phyloP scores from a whole-genome alignment of 2,329 filamentous ascomycete genomes.

The Sclerotinia glacialis region DNA sequence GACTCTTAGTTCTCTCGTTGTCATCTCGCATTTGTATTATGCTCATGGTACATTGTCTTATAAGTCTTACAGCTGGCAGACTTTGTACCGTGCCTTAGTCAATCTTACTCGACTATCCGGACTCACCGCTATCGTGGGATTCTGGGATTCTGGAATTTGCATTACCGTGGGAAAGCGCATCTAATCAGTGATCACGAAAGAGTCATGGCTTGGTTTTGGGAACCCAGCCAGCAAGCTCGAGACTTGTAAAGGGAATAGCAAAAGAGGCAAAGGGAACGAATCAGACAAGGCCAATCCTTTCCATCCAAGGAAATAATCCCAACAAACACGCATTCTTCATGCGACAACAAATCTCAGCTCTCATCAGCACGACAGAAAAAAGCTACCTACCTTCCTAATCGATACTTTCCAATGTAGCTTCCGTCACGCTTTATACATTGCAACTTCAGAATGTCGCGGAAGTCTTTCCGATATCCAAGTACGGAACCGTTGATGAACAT shows the following conservation, averaged over 20 bases:
- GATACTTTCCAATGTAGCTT: not conserved
- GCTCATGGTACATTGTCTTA: not conserved
- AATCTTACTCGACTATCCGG: slow-evolving; percentile 3
- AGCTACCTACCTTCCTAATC: slow-evolving; percentile 15
- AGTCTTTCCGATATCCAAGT: slow-evolving; percentile 16
- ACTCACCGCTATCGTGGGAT: slow-evolving; percentile 18
- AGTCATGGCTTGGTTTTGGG: slow-evolving; percentile 2
- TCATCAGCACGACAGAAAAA: slow-evolving; percentile 12
- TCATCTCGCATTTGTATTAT: not conserved
- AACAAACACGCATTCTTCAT: slow-evolving; percentile 10
- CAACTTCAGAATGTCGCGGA: slow-evolving; percentile 12
- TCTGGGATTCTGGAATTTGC: not conserved
- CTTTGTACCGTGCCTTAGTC: not conserved
- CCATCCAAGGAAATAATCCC: slow-evolving; percentile 13
- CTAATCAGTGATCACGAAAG: slow-evolving; percentile 15
- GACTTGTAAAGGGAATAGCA: slow-evolving; percentile 4
- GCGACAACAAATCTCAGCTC: slow-evolving; percentile 14
- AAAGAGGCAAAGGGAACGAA: not conserved
- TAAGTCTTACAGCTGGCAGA: slow-evolving; percentile 6
- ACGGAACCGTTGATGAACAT: slow-evolving; percentile 22
- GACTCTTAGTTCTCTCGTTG: not conserved
- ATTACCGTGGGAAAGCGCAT: slow-evolving; percentile 8
- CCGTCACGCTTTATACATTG: not conserved
- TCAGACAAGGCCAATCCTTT: slow-evolving; percentile 7
- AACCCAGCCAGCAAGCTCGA: not conserved